phyloP scores from a whole-genome alignment of 1,139 yeast genomes.

The Spathaspora sp. region DNA sequence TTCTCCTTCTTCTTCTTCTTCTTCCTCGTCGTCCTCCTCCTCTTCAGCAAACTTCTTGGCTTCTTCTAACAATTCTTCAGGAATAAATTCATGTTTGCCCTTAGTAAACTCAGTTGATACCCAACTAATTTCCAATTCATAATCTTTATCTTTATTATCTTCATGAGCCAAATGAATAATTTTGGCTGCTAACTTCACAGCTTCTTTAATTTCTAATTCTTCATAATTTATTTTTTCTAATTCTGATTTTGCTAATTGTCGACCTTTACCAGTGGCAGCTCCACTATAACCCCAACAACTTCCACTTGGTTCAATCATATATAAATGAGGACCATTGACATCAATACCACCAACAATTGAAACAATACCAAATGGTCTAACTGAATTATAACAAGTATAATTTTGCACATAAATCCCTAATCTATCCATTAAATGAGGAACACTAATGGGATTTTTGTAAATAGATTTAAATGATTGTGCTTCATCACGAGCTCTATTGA shows the following conservation, averaged over 20 bases:
- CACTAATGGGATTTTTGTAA: slow-evolving; percentile 75
- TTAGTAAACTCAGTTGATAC: slow-evolving; percentile 66
- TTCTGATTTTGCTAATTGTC: slow-evolving; percentile 95
- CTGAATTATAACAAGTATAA: slow-evolving; percentile 93
- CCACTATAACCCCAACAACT: slow-evolving; percentile 96
- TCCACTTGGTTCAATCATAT: slow-evolving; percentile 98
- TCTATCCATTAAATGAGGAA: slow-evolving; percentile 82
- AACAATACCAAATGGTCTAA: slow-evolving; percentile 94
- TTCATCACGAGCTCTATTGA: slow-evolving; percentile 89
- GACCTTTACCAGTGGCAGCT: slow-evolving; percentile 97
- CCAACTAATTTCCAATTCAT: slow-evolving; percentile 95
- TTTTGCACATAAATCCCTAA: slow-evolving; percentile 93
- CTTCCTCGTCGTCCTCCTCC: slow-evolving; percentile 76
- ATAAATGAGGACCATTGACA: slow-evolving; percentile 83
- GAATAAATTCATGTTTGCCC: slow-evolving; percentile 80
- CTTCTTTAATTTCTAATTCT: slow-evolving; percentile 70
- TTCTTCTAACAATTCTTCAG: slow-evolving; percentile 73
- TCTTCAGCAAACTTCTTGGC: slow-evolving; percentile 82
- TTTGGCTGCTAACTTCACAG: slow-evolving; percentile 89
- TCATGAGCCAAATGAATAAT: slow-evolving; percentile 94
- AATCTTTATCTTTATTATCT: slow-evolving; percentile 95
- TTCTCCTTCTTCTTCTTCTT: slow-evolving; percentile 66
- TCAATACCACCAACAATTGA: slow-evolving; percentile 94
- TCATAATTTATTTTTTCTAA: slow-evolving; percentile 84
- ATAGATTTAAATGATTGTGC: slow-evolving; percentile 75